Conservation (phyloP, 129 eudicot species). For the Dittrichia graveolens region DNA sequence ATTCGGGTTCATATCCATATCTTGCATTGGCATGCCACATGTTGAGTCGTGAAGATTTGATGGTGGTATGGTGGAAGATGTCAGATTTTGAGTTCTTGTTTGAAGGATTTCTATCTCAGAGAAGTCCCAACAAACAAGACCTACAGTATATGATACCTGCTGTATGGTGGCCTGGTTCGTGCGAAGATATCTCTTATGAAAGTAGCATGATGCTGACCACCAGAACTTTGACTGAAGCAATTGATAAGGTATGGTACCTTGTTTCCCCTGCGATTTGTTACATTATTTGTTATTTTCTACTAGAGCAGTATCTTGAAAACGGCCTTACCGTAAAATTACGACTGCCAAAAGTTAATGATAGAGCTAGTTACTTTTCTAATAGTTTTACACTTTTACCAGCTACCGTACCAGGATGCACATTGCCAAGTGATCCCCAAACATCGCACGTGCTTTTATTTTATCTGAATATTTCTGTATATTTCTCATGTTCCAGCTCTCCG, state of each 20-base stretch:
- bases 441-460: not conserved
- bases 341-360: not conserved
- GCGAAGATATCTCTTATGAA: constrained; percentile 82
- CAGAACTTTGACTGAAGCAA: constrained; percentile 75
- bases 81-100: constrained; percentile 76
- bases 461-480: too few species aligned
- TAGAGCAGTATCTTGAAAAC: not conserved
- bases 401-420: not conserved
- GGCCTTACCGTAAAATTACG: not conserved
- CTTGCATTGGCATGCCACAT: constrained; percentile 84
- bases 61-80: constrained; percentile 93
- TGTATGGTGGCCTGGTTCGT: constrained; percentile 99
- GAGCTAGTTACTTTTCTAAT: not conserved
- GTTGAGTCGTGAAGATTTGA: constrained; percentile 76
- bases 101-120: constrained; percentile 86
- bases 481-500: not conserved
- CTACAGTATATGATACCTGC: constrained; percentile 86
- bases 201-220: constrained; percentile 87
- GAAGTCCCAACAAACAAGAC: constrained; percentile 88
- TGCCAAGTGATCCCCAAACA: constrained; percentile 3
- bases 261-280: not conserved
- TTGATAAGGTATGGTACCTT: constrained; percentile 55
- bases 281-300: constrained; percentile 7
- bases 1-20: constrained; percentile 89
- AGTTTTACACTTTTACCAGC: not conserved